phyloP scores from a whole-genome alignment of 495 filamentous ascomycete species.

The Xylaria longipes region DNA sequence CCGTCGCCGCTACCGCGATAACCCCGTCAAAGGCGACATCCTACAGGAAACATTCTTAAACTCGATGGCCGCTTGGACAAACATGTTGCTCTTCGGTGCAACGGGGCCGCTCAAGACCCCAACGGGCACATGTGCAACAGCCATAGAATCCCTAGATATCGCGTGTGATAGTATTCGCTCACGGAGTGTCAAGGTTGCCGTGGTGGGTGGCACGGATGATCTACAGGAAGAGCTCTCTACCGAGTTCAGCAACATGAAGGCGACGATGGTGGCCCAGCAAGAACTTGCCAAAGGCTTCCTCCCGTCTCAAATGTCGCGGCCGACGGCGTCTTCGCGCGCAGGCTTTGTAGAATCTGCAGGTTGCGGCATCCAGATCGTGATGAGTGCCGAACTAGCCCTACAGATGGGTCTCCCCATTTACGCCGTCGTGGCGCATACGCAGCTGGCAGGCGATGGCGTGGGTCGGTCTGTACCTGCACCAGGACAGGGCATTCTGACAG shows the following conservation, averaged over 20 bases:
- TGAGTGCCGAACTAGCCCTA: slow-evolving; percentile 62
- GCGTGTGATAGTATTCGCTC: slow-evolving; percentile 89
- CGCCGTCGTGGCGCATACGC: slow-evolving; percentile 79
- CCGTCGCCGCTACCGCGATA: slow-evolving; percentile 85
- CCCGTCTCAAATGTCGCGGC: slow-evolving; percentile 84
- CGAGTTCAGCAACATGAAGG: slow-evolving; percentile 93
- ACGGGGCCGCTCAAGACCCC: slow-evolving; percentile 90
- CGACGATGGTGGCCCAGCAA: slow-evolving; percentile 83
- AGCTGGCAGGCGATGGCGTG: slow-evolving; percentile 84
- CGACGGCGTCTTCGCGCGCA: slow-evolving; percentile 81
- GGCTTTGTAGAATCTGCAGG: slow-evolving; percentile 94
- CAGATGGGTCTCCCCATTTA: slow-evolving; percentile 93
- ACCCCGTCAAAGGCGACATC: slow-evolving; percentile 86
- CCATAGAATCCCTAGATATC: slow-evolving; percentile 90
- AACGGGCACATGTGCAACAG: slow-evolving; percentile 85
- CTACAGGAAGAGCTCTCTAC: slow-evolving; percentile 92
- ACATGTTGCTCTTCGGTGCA: slow-evolving; percentile 86
- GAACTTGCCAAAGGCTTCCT: slow-evolving; percentile 85
- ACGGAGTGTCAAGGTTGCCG: slow-evolving; percentile 83
- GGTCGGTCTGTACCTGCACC: slow-evolving; percentile 71
- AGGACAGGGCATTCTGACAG: slow-evolving; percentile 84
- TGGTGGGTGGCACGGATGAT: slow-evolving; percentile 89
- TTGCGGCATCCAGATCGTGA: slow-evolving; percentile 87
- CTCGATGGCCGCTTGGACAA: slow-evolving; percentile 93
- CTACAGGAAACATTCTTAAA: slow-evolving; percentile 92